Conservation (phyloP, 192 early-diverging fungal genomes). For the Coemansia brasiliensis region DNA sequence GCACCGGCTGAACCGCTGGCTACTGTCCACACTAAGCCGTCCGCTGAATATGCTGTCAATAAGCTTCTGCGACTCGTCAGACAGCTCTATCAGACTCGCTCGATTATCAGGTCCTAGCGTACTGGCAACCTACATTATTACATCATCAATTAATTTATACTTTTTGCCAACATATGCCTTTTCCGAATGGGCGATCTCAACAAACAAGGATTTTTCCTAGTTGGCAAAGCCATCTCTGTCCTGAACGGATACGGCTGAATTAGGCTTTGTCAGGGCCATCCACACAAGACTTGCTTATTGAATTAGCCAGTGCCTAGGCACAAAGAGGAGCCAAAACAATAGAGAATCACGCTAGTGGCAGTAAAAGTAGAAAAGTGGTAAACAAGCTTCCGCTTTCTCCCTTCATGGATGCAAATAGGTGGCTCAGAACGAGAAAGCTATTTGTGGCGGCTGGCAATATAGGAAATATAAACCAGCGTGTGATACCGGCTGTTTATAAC, state of each 20-base stretch:
- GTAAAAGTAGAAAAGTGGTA: too few species aligned
- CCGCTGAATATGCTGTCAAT: conserved; percentile 51
- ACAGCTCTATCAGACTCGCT: conserved; percentile 16
- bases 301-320: too few species aligned
- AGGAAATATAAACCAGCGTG: too few species aligned
- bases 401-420: background rate
- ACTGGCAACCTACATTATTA: conserved; percentile 11
- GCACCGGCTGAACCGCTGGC: conserved; percentile 17
- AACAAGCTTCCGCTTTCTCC: too few species aligned
- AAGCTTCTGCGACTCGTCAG: conserved; percentile 43
- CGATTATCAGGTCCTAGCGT: conserved; percentile 22
- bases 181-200: conserved; percentile 9
- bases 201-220: conserved; percentile 4
- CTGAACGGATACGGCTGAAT: background rate
- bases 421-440: background rate
- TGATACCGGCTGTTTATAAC: too few species aligned
- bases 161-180: background rate
- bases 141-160: conserved; percentile 2
- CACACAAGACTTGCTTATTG: too few species aligned
- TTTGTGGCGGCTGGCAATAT: too few species aligned
- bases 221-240: background rate
- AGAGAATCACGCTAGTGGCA: too few species aligned
- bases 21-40: conserved; percentile 43
- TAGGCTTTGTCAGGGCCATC: too few species aligned
- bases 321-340: too few species aligned